Evolutionary conservation across 805 yeast genomes (phyloP), one percentile per base, ranked within the genome.

Genomic region (Geotrichum ghanense): DNA sequence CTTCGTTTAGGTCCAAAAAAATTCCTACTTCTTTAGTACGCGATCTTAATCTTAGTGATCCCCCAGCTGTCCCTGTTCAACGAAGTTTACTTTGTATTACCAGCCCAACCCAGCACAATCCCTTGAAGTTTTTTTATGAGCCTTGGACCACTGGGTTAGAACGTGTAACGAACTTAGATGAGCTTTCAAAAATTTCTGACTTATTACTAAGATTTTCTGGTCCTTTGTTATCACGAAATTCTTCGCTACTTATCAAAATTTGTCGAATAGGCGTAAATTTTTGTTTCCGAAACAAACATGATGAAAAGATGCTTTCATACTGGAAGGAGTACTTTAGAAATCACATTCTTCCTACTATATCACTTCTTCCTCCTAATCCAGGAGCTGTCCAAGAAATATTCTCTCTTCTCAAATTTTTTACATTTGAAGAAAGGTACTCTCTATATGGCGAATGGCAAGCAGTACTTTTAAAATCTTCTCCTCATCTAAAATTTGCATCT

Each of bases 391-490:
- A 78, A 50, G 81, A 76, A 50, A 74, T 85, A 0, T 86, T 65
- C 56, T 61, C 66, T 5, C 56, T 87, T 0, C 57, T 90, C 50
- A 60, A 68, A 6, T 54, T 61, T 26, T 86, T 72, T 56, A 67
- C 86, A 2, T 57, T 76, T 31, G 83, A 82, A 45, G 72, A 71
- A 48, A 71, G 97, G 43, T 89, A 75, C 62, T 78, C 81, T 48
- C 61, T 90, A 17, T 89, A 89, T 59, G 92, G 95, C 34, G 95
- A 88, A 54, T 72, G 86, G 59, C 70, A 74, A 45, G 73, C 71
- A 27, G 77, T 73, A 2, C 61, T 76, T 2, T 69, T 80, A 2
- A 82, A 82, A 55, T 76, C 72, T 48, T 68, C 73, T 47, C 68
- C 77, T 0, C 68, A 68, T 17, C 69, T 84, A 3, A 81, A 78